A percentile compares a stretch with the other conserved stretches of the same genome.
Conservation (phyloP, 1,284 basidiomycete species). For the Omphalotus olearius region DNA sequence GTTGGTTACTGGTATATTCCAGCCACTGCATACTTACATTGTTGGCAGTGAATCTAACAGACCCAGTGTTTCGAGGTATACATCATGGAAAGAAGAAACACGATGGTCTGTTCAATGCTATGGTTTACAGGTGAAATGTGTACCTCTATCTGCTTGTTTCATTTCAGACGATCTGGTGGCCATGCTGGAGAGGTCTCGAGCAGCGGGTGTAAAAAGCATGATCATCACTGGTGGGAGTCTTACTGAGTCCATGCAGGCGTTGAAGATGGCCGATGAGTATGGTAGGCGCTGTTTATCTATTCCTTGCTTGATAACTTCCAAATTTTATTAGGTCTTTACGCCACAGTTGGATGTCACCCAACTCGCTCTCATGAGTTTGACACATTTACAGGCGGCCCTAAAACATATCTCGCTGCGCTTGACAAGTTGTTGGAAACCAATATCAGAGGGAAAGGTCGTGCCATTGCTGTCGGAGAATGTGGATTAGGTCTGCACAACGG, state of each 20-base stretch:
- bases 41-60: constrained; percentile 52
- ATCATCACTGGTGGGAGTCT: constrained; percentile 82
- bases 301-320: background rate
- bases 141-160: background rate
- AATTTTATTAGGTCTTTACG: constrained; percentile 51
- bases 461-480: constrained; percentile 83
- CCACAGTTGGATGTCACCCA: constrained; percentile 85
- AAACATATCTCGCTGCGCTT: constrained; percentile 62
- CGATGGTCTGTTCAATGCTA: constrained; percentile 35
- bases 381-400: constrained; percentile 51
- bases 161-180: constrained; percentile 61
- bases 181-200: constrained; percentile 57
- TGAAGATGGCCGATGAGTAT: constrained; percentile 58
- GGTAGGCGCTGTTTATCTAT: constrained; percentile 34
- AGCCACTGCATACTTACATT: too few species aligned
- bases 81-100: constrained; percentile 53
- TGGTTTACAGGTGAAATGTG: background rate
- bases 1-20: too few species aligned
- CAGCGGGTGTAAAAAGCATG: constrained; percentile 71
- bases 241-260: constrained; percentile 58
- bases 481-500: constrained; percentile 59
- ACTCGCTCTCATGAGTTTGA: constrained; percentile 81
- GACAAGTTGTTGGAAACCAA: constrained; percentile 55
- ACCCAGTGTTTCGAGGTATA: constrained; percentile 55
- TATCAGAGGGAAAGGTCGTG: constrained; percentile 51